Evolutionary conservation across 2,329 filamentous ascomycete species (phyloP), one percentile per base, ranked within the genome.

Genomic region (Nemania bipapillata): DNA sequence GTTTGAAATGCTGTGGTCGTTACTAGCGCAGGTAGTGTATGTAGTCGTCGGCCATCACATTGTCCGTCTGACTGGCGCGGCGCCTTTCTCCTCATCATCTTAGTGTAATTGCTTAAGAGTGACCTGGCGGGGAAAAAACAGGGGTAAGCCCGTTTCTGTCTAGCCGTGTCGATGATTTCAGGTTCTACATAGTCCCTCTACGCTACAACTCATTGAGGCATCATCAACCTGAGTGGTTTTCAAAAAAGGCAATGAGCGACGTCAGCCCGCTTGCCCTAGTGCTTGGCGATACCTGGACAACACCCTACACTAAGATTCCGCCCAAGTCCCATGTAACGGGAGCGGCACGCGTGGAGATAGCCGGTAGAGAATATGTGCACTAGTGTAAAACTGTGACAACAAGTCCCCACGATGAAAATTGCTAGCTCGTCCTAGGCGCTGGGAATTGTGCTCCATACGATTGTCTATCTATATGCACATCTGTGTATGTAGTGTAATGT

Each of bases 321-420:
- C 57, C 45, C 52, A 35, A 37, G 37, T 56, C 32, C 54, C 52
- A 57, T 61, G 52, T 53, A 57, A 35, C 66, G 66, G 66, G 66
- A 68, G 62, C 66, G 66, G 66, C 66, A 62, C 66, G 66, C 62
- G 62, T 61, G 66, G 62, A 50, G 57, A 65, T 35, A 30, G 20
- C 24, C 50, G 30, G 61, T 40, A 35, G 49, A 37, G 49, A 37
- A 55, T 8, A 24, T 60, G 4, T 11, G 22, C 17, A 15, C 30
- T 35, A 49, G 26, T 54, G 42, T 53, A 49, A n/a, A 45, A n/a
- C 26, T 40, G 30, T 35, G 28, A 49, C 35, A 35, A 30, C 24
- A 24, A 40, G 45, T 50, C 22, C 32, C 54, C 40, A 47, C 59
- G 40, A 60, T n/a, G 40, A 37, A 15, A 24, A 20, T 30, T 3